Evolutionary conservation across 192 early-diverging fungal species (phyloP).

Genomic region (Linderina pennispora): DNA sequence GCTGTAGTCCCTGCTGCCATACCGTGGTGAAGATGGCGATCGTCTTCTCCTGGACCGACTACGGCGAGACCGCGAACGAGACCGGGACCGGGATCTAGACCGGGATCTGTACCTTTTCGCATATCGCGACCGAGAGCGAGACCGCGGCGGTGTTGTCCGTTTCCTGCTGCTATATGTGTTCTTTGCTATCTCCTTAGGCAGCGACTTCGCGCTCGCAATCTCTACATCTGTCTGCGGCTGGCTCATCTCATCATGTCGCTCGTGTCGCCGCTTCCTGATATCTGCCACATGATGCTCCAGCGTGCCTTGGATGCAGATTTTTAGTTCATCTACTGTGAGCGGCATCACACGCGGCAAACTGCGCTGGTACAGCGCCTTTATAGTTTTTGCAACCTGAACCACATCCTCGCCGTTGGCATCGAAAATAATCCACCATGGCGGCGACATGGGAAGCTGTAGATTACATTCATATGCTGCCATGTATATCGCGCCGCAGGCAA

Average conservation of each 20-base stretch:
- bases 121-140: too few relatives aligned
- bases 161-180: background rate
- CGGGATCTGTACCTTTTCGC: too few relatives aligned
- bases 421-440: conserved; percentile 87
- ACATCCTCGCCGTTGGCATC: conserved; percentile 68
- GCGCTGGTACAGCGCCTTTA: conserved; percentile 54
- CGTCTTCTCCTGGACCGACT: background rate
- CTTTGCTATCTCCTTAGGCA: too few relatives aligned
- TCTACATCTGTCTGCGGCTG: too few relatives aligned
- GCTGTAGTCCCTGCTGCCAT: too few relatives aligned
- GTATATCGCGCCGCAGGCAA: conserved; percentile 84
- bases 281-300: conserved; percentile 9
- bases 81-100: background rate
- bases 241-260: too few relatives aligned
- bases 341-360: conserved; percentile 50
- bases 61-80: too few relatives aligned
- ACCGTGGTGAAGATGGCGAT: too few relatives aligned
- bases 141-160: too few relatives aligned
- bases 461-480: conserved; percentile 63
- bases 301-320: conserved; percentile 13
- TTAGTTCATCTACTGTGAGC: conserved; percentile 51
- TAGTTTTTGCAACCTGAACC: conserved; percentile 51
- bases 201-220: too few relatives aligned
- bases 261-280: conserved; percentile 2
- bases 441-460: conserved; percentile 60